Base-by-base conservation (phyloP, 805 yeast genomes). In the Starmerella scarabaei region DNA sequence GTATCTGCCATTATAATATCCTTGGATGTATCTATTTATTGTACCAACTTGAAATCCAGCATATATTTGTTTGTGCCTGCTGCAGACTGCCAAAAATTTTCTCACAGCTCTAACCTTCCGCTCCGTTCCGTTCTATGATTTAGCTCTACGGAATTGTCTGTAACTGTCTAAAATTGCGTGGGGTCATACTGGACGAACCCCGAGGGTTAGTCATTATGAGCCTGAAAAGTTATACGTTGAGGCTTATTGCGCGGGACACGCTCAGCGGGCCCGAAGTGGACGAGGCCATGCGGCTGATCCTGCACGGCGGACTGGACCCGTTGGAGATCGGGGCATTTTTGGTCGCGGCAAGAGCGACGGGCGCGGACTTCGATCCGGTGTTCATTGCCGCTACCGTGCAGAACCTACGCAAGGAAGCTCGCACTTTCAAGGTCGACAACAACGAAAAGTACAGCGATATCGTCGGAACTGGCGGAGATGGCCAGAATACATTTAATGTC, bases 401-500 rank as follows among this genome's bases (percentile, higher is more conserved):
- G 17, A 75, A 91, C 2, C 72, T 88, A 20, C 62, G 81, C 44
- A 72, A 73, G 51, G 71, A 69, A 30, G 59, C 64, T 17, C 40
- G 41, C 21, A 43, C 45, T 21, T 40, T 61, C 21, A 55, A 52
- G 34, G 30, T 32, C 9, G 34, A 45, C 3, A 38, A 41, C 24
- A 42, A 62, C 1, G 60, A 58, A 1, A 80, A 80, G 0, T 79
- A 71, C 50, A 67, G 79, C 5, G 99, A 91, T 58, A 82, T 91
- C 23, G 99, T 91, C 5, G 99, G 99, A 1, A 91, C 99, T 0
- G 99, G 99, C 21, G 99, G 99, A 14, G 99, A 91, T 57, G 95
- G 95, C 2, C 94, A 91, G 56, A 80, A 91, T 57, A 91, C 99
- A 0, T 91, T 91, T 64, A 91, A 91, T 52, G 98, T 91, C 2